These are phyloP conservation scores for Rosa hybrid DNA, from an alignment of 331 rosid species.

Conservation along the genomic window DNA sequence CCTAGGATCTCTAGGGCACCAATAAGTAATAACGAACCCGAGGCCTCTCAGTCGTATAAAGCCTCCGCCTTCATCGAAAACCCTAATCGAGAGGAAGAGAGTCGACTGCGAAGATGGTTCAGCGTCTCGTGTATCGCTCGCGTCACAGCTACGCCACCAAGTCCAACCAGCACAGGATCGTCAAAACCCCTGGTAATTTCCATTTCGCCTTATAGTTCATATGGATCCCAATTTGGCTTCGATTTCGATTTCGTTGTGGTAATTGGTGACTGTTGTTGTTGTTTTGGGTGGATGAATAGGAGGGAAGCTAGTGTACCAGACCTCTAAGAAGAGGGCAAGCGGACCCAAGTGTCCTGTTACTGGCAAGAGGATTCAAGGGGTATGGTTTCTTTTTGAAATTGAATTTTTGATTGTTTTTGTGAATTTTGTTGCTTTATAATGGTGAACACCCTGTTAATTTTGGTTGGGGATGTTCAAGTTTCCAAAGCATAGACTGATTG, in stretches of 20 bases:
- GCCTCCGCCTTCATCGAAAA: not conserved
- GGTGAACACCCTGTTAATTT: slow-evolving; percentile 60
- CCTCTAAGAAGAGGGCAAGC: slow-evolving; percentile 78
- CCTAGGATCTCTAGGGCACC: slow-evolving; percentile 49
- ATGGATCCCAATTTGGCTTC: not conserved
- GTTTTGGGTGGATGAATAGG: slow-evolving; percentile 30
- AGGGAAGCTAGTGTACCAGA: slow-evolving; percentile 82
- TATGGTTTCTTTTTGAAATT: slow-evolving; percentile 15
- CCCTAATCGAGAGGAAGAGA: slow-evolving; percentile 19
- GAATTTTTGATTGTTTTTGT: not conserved
- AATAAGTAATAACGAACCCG: not conserved
- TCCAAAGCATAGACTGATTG: slow-evolving; percentile 75
- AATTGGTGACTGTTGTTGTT: not conserved
- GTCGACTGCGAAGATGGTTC: slow-evolving; percentile 51
- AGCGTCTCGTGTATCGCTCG: slow-evolving; percentile 72
- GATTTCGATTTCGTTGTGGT: not conserved
- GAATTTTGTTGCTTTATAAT: slow-evolving; percentile 63
- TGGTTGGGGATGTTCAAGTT: slow-evolving; percentile 67
- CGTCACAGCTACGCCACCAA: slow-evolving; percentile 87
- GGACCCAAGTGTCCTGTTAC: slow-evolving; percentile 90
- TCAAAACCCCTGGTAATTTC: slow-evolving; percentile 64
- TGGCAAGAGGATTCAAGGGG: slow-evolving; percentile 89
- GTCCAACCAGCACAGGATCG: slow-evolving; percentile 74
- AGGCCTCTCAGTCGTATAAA: not conserved
- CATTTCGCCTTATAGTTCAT: not conserved